Base-by-base conservation (phyloP, 495 filamentous ascomycete species). In the Amphirosellinia nigrospora region DNA sequence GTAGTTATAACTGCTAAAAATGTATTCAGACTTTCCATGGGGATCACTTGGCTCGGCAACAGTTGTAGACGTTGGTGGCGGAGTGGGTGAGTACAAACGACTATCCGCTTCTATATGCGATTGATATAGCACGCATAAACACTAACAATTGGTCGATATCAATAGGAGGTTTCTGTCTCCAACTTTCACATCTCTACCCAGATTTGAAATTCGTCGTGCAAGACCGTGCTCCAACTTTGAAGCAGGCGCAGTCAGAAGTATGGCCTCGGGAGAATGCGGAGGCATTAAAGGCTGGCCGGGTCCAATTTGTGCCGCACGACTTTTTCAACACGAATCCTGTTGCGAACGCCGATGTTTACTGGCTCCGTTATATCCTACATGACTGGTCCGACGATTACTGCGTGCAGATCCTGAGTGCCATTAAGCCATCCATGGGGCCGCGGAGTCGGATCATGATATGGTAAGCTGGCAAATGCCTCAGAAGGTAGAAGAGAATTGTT, bases 361-460 rank as follows among this genome's bases (percentile, higher is more conserved):
- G 78, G 77, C 69, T 83, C 3, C 78, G 82, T 19, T 78, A 72
- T 15, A 80, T 85, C 23, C 50, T 84, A 45, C 79, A 80, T 60
- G 75, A 84, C 66, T 84, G 80, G 83, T 78, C 79, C 11, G 82
- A 84, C 69, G 71, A 76, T n/a, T 81, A 82, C 72, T 80, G 78
- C 52, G 66, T 81, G 11, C 68, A 74, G 26, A 84, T 84, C 26
- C 75, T 84, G 38, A 43, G 58, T 28, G 59, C 59, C 8, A 72
- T 82, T 45, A 70, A 74, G 48, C 38, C 46, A 0, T 70, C 72
- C 38, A 81, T 82, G 79, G 70, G 66, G 13, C 70, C 70, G 15
- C 71, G 69, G 3, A 80, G 78, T 10, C 74, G 76, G 1, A 70
- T 83, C 16, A 73, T 83, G 16, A 76, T 82, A 59, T 81, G 70